phyloP scores from a whole-genome alignment of 495 filamentous ascomycete species.

The Podospora appendiculata region DNA sequence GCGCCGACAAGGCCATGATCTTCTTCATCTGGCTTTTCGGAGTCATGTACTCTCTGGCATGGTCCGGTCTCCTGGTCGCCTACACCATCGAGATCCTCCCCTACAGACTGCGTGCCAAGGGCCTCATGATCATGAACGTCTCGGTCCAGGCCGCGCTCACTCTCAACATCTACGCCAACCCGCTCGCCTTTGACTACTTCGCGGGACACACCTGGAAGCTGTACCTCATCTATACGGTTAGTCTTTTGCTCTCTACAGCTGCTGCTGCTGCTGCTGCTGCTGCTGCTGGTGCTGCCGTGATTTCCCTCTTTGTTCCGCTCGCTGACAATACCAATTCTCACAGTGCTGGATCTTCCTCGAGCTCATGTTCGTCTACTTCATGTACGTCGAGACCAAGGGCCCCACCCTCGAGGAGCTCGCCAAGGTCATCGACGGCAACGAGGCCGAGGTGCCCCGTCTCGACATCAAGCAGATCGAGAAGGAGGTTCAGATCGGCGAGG shows the following conservation, averaged over 20 bases:
- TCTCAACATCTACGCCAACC: constrained; percentile 54
- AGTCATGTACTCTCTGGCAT: constrained; percentile 51
- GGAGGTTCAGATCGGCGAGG: constrained; percentile 19
- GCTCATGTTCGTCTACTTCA: constrained; percentile 53
- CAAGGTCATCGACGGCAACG: constrained; percentile 52
- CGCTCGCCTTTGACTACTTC: constrained; percentile 49
- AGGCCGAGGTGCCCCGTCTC: constrained; percentile 38
- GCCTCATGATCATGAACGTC: constrained; percentile 46
- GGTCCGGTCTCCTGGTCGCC: constrained; percentile 56
- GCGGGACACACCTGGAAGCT: constrained; percentile 45
- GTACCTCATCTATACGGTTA: constrained; percentile 54
- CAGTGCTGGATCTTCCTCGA: constrained; percentile 51
- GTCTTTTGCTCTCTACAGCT: background rate
- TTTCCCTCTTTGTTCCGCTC: too few relatives aligned
- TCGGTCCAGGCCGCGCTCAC: constrained; percentile 42
- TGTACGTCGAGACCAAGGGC: constrained; percentile 59
- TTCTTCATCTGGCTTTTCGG: constrained; percentile 51
- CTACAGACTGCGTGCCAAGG: constrained; percentile 59
- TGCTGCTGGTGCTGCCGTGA: too few relatives aligned
- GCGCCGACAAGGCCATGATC: constrained; percentile 42
- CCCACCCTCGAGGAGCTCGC: constrained; percentile 59
- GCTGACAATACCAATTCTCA: background rate
- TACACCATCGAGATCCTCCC: constrained; percentile 67
- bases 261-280: too few relatives aligned
- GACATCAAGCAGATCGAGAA: constrained; percentile 34